Conservation (phyloP, 495 filamentous ascomycete genomes). For the Extremus antarcticus region DNA sequence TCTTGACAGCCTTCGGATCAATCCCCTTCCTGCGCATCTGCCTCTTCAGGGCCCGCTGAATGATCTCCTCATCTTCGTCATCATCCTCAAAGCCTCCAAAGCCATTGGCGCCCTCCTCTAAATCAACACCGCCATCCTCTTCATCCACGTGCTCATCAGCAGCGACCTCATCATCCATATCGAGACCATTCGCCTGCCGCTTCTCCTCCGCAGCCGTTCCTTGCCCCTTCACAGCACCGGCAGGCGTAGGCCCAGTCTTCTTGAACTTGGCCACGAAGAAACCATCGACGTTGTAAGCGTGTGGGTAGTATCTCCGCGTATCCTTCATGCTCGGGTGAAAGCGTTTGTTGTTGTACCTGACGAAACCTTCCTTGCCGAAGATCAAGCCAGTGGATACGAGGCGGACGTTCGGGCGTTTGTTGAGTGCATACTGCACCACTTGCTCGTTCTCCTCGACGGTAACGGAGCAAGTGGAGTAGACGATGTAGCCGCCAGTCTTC, state of each 20-base stretch:
- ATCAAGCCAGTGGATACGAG: slow-evolving; percentile 84
- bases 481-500: slow-evolving; percentile 85
- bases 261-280: slow-evolving; percentile 98
- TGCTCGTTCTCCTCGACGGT: slow-evolving; percentile 89
- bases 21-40: slow-evolving; percentile 53
- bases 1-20: slow-evolving; percentile 42
- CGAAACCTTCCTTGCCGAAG: slow-evolving; percentile 91
- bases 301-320: slow-evolving; percentile 84
- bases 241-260: slow-evolving; percentile 69
- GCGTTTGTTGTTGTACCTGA: slow-evolving; percentile 71
- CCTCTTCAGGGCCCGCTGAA: slow-evolving; percentile 48
- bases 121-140: slow-evolving; percentile 21
- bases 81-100: slow-evolving; percentile 55
- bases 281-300: slow-evolving; percentile 92
- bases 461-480: slow-evolving; percentile 88
- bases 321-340: slow-evolving; percentile 78
- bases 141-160: background rate
- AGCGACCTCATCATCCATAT: background rate
- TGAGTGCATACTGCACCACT: slow-evolving; percentile 86
- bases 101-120: slow-evolving; percentile 36
- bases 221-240: slow-evolving; percentile 38
- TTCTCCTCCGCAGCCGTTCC: slow-evolving; percentile 21
- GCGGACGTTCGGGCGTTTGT: slow-evolving; percentile 81
- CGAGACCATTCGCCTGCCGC: slow-evolving; percentile 17
- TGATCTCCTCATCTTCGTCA: slow-evolving; percentile 47